phyloP scores from a whole-genome alignment of 176 grass and related monocot species.

The Elaeis guineensis region DNA sequence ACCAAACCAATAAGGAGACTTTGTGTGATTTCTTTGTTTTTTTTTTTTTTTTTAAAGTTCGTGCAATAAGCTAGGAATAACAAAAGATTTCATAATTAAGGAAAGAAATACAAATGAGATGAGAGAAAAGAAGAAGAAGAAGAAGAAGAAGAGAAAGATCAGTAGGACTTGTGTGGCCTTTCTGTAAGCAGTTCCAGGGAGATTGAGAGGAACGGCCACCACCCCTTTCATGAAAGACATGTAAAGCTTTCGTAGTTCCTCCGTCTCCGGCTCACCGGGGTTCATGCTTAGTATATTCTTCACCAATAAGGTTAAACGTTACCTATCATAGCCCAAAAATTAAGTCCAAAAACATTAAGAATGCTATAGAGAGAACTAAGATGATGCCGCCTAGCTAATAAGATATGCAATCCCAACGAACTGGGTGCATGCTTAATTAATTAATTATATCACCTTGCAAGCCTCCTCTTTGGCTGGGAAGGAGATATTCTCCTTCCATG shows the following conservation, averaged over 20 bases:
- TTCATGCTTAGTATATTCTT: constrained; percentile 12
- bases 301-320: constrained; percentile 16
- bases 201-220: constrained; percentile 7
- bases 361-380: too few relatives aligned
- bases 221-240: constrained; percentile 11
- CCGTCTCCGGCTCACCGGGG: constrained; percentile 9
- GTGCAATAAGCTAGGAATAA: too few relatives aligned
- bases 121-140: neutral
- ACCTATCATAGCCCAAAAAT: constrained; percentile 1
- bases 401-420: too few relatives aligned
- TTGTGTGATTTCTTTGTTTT: too few relatives aligned
- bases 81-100: too few relatives aligned
- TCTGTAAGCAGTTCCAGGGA: constrained; percentile 10
- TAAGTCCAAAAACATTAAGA: too few relatives aligned
- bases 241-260: constrained; percentile 14
- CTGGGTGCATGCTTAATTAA: too few relatives aligned
- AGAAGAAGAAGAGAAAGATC: too few relatives aligned
- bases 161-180: constrained; percentile 22
- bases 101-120: neutral
- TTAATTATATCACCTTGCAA: neutral
- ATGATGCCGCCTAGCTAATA: too few relatives aligned
- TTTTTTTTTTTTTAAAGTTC: too few relatives aligned
- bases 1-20: too few relatives aligned
- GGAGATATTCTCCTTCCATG: neutral
- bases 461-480: constrained; percentile 6